Percentiles rank a stretch among this genome's conserved stretches.
Evolutionary conservation across 495 filamentous ascomycete genomes (phyloP).

Genomic region (Immersiella caudata): DNA sequence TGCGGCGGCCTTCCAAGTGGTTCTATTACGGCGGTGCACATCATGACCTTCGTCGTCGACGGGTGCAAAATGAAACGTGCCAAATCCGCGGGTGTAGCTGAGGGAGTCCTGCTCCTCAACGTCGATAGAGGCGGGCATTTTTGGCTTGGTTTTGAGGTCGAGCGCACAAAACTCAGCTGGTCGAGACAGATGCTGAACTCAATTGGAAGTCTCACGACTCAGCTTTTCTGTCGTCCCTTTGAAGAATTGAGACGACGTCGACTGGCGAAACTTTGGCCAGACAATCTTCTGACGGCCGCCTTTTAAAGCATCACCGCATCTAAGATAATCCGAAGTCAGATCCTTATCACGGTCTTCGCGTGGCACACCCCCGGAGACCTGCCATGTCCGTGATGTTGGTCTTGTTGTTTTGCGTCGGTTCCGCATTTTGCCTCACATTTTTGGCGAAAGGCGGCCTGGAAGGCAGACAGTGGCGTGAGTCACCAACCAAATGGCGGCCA

Average conservation of each 20-base stretch:
- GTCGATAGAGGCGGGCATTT: background rate
- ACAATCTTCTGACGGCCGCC: background rate
- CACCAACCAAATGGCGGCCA: background rate
- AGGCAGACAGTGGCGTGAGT: background rate
- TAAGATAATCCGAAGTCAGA: background rate
- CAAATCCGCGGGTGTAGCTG: constrained; percentile 23
- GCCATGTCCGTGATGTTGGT: background rate
- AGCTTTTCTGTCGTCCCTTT: too few species aligned
- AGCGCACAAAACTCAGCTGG: background rate
- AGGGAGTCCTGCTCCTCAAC: background rate
- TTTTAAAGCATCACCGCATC: background rate
- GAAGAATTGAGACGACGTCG: background rate
- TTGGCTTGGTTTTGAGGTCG: background rate
- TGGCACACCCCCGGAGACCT: background rate
- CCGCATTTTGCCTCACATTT: background rate
- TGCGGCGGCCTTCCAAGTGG: background rate
- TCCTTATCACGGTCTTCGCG: background rate
- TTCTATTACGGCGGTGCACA: background rate
- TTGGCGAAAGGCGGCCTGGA: background rate
- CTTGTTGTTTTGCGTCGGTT: background rate
- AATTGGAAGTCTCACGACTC: too few species aligned
- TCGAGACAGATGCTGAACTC: background rate
- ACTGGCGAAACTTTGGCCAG: too few species aligned
- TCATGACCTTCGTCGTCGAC: background rate
- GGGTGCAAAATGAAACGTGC: constrained; percentile 23